Conservation (phyloP, 2,329 filamentous ascomycete genomes). For the Alternaria conjuncta region DNA sequence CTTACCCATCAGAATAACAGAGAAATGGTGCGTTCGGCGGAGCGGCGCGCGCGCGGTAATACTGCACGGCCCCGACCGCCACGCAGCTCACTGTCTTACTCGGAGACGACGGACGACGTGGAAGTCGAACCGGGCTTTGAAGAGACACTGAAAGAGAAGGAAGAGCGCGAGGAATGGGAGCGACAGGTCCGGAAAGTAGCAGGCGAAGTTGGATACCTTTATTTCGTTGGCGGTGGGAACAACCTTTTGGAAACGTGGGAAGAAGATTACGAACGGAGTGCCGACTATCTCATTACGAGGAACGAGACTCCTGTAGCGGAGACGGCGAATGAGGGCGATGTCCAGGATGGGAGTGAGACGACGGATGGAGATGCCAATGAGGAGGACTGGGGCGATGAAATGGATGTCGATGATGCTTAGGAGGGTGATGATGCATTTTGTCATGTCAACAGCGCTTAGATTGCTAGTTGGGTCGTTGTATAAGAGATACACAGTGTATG, state of each 20-base stretch:
- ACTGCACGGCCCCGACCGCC: conserved; percentile 15
- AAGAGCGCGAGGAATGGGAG: conserved; percentile 19
- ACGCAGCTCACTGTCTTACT: conserved; percentile 30
- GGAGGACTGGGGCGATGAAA: conserved; percentile 12
- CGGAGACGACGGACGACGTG: conserved; percentile 24
- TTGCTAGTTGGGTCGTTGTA: not conserved
- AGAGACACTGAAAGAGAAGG: conserved; percentile 13
- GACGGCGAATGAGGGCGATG: not conserved
- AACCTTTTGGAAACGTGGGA: conserved; percentile 20
- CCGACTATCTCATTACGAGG: conserved; percentile 23
- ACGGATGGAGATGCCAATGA: conserved; percentile 6
- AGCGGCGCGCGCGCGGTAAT: conserved; percentile 21
- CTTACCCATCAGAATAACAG: conserved; percentile 4
- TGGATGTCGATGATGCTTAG: conserved; percentile 15
- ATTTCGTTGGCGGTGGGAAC: conserved; percentile 25
- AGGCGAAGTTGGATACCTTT: conserved; percentile 37
- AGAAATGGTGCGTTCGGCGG: conserved; percentile 12
- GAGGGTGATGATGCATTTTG: not conserved
- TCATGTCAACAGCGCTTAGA: not conserved
- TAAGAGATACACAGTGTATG: not conserved
- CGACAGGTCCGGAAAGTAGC: conserved; percentile 16
- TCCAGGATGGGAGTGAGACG: not conserved
- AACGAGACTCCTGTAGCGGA: not conserved
- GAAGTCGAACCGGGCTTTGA: conserved; percentile 13
- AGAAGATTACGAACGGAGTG: conserved; percentile 23